Evolutionary conservation across 306 rosid genomes (phyloP), one percentile per base, ranked within the genome.

Genomic region (Medicago ruthenica): DNA sequence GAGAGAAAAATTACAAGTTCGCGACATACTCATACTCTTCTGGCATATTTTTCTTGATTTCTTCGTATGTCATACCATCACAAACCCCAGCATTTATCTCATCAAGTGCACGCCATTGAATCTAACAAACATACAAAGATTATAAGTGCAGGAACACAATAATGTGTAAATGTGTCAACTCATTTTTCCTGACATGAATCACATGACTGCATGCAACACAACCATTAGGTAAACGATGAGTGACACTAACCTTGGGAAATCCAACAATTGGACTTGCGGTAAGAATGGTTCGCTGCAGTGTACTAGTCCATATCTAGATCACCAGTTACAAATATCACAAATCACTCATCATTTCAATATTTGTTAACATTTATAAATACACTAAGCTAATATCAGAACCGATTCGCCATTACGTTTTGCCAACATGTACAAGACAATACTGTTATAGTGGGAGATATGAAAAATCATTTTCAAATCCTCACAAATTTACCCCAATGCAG

Each of bases 31-130:
- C 92, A 21, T 96, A 96, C 84, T 96, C 98, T 77, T 85, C 96
- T 3, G 97, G 99, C 99, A 92, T 92, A 92, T 92, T 95, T 83
- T 84, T 95, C 89, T 95, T 89, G 86, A 92, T 90, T 85, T 95
- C 97, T 70, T 90, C 97, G 64, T 90, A 92, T 1, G 93, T 89
- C 97, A 95, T 95, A 50, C 97, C 99, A 87, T 92, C 99, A 67
- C 99, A 95, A 9, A 90, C 99, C 24, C 99, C 99, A 16, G 81
- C 86, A 73, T 95, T 77, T 84, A 95, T 95, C 87, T 95, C 99
- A 74, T 95, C 99, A 73, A 95, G 89, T 58, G 99, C 97, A n/a
- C 97, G 96, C 98, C 99, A 95, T 90, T 92, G 97, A 79, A 95
- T 90, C 99, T 95, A 79, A 72, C 65, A 81, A 72, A 58, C 61